Conservation (phyloP, 1,284 basidiomycete species). For the Porogramme epimiltina region DNA sequence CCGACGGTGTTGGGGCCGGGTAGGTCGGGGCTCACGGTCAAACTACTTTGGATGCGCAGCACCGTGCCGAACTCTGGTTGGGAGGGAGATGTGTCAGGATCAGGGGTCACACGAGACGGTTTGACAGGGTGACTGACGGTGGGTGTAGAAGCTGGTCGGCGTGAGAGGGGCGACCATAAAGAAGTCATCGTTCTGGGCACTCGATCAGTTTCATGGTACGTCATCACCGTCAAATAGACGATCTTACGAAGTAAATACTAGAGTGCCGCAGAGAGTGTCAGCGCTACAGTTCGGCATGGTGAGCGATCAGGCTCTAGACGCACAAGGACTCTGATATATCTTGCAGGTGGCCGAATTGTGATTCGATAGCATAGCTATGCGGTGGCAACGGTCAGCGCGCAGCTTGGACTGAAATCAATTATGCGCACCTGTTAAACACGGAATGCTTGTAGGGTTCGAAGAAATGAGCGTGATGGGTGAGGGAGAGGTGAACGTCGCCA, state of each 20-base stretch:
- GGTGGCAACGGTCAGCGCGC: neutral
- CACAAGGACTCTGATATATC: constrained; percentile 28
- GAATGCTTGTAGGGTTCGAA: constrained; percentile 28
- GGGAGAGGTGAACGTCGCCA: constrained; percentile 25
- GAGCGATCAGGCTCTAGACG: constrained; percentile 1
- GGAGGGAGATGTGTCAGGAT: neutral
- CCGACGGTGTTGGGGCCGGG: constrained; percentile 22
- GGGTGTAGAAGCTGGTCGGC: constrained; percentile 29
- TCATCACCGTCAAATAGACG: neutral
- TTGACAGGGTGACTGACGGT: constrained; percentile 18
- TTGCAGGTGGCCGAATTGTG: constrained; percentile 28
- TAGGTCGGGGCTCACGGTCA: constrained; percentile 28
- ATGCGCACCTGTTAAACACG: constrained; percentile 29
- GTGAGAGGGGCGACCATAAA: constrained; percentile 27
- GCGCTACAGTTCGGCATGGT: neutral
- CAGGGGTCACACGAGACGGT: neutral
- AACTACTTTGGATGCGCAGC: constrained; percentile 28
- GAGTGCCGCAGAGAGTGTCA: neutral
- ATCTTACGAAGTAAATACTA: constrained; percentile 32
- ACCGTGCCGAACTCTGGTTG: constrained; percentile 34
- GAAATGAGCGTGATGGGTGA: constrained; percentile 30
- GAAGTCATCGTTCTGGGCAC: constrained; percentile 31
- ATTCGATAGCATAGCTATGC: constrained; percentile 30
- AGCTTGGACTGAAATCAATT: no score
- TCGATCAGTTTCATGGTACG: neutral